Evolutionary conservation across 2,329 filamentous ascomycete species (phyloP).

Genomic region (Neofusicoccum ribis): DNA sequence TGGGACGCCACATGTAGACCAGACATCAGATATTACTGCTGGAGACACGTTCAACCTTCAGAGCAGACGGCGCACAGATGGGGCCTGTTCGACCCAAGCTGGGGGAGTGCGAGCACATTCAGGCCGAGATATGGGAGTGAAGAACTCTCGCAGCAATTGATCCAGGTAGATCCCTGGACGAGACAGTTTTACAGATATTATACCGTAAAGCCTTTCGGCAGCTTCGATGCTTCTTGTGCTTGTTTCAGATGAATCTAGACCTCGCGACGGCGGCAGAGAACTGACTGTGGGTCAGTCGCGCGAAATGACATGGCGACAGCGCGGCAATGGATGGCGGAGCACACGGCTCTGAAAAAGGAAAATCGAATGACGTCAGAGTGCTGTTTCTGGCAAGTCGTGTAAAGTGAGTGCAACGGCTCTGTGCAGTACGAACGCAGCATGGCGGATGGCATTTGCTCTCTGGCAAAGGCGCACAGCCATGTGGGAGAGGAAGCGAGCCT

Average conservation of each 20-base stretch:
- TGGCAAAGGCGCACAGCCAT: not conserved
- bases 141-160: not conserved
- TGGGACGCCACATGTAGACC: too few species aligned
- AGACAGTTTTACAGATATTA: not conserved
- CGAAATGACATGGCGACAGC: not conserved
- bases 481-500: slow-evolving; percentile 15
- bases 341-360: not conserved
- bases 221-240: not conserved
- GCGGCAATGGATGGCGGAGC: not conserved
- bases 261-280: not conserved
- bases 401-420: not conserved
- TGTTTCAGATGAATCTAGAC: not conserved
- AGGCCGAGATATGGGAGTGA: not conserved
- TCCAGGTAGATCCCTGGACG: not conserved
- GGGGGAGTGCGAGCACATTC: too few species aligned
- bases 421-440: not conserved
- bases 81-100: not conserved
- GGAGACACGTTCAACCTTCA: too few species aligned
- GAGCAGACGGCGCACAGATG: too few species aligned
- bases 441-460: not conserved
- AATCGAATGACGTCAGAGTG: slow-evolving; percentile 8
- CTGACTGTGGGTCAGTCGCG: not conserved
- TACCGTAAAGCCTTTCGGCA: not conserved
- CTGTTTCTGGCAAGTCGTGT: not conserved
- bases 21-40: too few species aligned